phyloP scores from a whole-genome alignment of 257 asterid species.

The Petrea volubilis region DNA sequence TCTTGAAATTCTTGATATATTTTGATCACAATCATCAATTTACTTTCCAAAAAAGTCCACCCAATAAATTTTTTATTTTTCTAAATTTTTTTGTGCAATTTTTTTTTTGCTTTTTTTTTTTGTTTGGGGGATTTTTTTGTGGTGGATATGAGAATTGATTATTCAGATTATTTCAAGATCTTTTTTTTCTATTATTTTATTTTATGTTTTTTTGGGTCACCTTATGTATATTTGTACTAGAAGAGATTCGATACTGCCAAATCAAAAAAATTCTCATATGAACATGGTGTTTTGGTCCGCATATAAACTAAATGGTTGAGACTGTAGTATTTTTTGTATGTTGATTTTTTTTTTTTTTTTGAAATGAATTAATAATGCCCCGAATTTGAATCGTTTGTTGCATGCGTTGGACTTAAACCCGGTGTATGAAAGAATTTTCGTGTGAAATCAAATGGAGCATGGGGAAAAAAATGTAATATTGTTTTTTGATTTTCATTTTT shows the following conservation, averaged over 20 bases:
- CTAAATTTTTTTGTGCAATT: not conserved
- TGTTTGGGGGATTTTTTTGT: not conserved
- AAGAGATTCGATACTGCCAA: not conserved
- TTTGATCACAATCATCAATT: slow-evolving; percentile 39
- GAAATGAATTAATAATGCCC: too few species aligned
- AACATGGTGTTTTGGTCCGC: too few species aligned
- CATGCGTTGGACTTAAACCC: too few species aligned
- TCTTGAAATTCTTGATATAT: slow-evolving; percentile 84
- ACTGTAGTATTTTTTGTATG: too few species aligned
- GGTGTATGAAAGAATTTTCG: too few species aligned
- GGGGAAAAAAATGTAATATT: too few species aligned
- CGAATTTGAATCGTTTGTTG: too few species aligned
- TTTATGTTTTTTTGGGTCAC: not conserved
- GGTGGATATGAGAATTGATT: slow-evolving; percentile 1
- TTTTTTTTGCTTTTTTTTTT: not conserved
- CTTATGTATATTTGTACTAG: not conserved
- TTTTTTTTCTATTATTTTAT: not conserved
- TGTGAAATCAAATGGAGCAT: too few species aligned
- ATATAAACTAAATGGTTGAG: too few species aligned
- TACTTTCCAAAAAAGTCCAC: not conserved
- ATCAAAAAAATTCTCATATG: too few species aligned
- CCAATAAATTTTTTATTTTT: not conserved
- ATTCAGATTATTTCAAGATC: not conserved
- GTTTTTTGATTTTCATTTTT: too few species aligned
- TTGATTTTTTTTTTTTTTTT: too few species aligned